phyloP scores from a whole-genome alignment of 306 rosid species.

The Chamaecrista fasciculata region DNA sequence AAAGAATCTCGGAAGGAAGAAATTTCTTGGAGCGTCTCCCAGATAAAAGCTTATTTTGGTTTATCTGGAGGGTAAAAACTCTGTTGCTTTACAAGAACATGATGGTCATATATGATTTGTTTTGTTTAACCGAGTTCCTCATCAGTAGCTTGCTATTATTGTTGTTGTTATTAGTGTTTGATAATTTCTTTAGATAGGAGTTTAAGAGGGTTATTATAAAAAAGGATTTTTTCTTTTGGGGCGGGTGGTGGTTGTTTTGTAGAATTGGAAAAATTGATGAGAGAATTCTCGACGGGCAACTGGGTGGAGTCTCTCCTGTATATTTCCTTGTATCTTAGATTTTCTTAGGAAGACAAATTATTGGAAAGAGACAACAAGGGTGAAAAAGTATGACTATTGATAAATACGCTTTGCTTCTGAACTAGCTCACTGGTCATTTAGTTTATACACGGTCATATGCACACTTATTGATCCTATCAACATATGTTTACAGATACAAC shows the following conservation, averaged over 20 bases:
- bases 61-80: constrained; percentile 91
- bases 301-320: constrained; percentile 19
- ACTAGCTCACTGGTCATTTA: constrained; percentile 24
- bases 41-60: constrained; percentile 84
- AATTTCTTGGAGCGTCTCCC: constrained; percentile 64
- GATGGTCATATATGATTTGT: constrained; percentile 4
- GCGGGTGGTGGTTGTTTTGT: too few species aligned
- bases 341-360: constrained; percentile 12
- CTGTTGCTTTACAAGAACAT: constrained; percentile 16
- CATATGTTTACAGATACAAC: constrained; percentile 65
- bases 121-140: not conserved
- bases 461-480: constrained; percentile 26
- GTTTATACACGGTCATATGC: constrained; percentile 29
- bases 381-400: constrained; percentile 9
- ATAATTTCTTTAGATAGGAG: not conserved
- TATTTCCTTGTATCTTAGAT: not conserved
- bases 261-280: constrained; percentile 9
- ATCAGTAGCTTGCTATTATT: not conserved
- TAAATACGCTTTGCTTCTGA: constrained; percentile 9
- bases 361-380: not conserved
- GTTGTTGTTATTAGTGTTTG: not conserved
- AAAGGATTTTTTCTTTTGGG: too few species aligned
- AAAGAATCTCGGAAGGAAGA: constrained; percentile 52
- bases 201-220: not conserved
- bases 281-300: not conserved